phyloP scores from a whole-genome alignment of 2,329 filamentous ascomycete genomes.

The Aurifilum marmelostoma region DNA sequence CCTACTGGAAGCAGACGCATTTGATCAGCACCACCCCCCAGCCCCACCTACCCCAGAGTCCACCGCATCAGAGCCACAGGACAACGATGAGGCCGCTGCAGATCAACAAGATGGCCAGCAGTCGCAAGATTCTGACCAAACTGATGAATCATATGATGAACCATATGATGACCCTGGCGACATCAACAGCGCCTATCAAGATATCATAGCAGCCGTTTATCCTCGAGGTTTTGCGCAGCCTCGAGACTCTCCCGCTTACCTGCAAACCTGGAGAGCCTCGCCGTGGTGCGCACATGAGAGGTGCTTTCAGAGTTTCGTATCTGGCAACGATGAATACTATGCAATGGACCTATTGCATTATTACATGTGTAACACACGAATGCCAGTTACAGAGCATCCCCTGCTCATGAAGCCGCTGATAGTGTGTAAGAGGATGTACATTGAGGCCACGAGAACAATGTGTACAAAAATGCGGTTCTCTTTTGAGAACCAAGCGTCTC shows the following conservation, averaged over 20 bases:
- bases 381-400: too few relatives aligned
- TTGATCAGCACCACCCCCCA: background rate
- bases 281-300: constrained; percentile 16
- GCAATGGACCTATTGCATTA: background rate
- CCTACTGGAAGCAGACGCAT: constrained; percentile 2
- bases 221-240: background rate
- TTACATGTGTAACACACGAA: background rate
- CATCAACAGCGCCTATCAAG: constrained; percentile 15
- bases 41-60: background rate
- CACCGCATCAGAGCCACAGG: background rate
- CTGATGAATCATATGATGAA: background rate
- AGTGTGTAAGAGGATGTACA: constrained; percentile 15
- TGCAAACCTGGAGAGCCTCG: background rate
- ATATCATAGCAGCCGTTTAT: background rate
- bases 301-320: constrained; percentile 1
- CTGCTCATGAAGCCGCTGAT: constrained; percentile 9
- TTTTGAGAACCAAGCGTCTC: background rate
- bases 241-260: background rate
- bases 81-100: background rate
- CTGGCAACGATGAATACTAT: background rate
- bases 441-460: constrained; percentile 14
- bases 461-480: constrained; percentile 15
- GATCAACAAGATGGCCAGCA: background rate
- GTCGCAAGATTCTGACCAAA: background rate
- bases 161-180: constrained; percentile 18